phyloP scores from a whole-genome alignment of 192 early-diverging fungal genomes.

The Backusella luteola region DNA sequence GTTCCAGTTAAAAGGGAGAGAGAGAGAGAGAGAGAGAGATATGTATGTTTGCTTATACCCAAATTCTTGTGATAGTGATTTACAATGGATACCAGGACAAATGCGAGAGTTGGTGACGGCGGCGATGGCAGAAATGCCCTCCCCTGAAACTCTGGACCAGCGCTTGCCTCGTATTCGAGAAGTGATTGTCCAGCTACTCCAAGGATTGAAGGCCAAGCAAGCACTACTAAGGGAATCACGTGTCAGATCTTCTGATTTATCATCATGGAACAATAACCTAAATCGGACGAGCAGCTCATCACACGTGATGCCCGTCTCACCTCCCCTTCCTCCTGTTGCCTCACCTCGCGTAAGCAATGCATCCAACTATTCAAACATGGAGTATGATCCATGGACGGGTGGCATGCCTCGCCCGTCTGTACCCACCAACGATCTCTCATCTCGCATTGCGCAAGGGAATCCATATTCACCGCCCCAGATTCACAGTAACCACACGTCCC shows the following conservation, averaged over 20 bases:
- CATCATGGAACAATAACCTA: conserved; percentile 4
- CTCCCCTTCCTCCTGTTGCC: not conserved
- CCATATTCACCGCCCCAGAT: conserved; percentile 2
- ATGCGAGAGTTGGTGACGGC: conserved; percentile 17
- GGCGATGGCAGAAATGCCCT: conserved; percentile 17
- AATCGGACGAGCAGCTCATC: not conserved
- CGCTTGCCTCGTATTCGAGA: conserved; percentile 38
- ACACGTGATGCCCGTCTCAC: not conserved
- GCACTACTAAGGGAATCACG: conserved; percentile 5
- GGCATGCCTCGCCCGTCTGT: conserved; percentile 25
- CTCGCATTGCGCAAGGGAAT: not conserved
- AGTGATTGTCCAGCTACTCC: conserved; percentile 35
- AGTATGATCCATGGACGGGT: conserved; percentile 23
- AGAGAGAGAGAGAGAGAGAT: not conserved
- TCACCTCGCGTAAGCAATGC: conserved; percentile 1
- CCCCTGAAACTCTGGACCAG: conserved; percentile 27
- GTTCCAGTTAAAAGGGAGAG: not conserved
- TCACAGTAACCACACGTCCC: not conserved
- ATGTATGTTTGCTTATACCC: not conserved
- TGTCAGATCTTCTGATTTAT: not conserved
- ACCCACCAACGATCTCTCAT: conserved; percentile 14
- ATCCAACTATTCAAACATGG: not conserved
- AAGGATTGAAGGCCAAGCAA: conserved; percentile 35
- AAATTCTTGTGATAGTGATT: conserved; percentile 7
- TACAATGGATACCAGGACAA: conserved; percentile 21